Conservation (phyloP, 164 flowering plant genomes). For the Aristolochia californica region DNA sequence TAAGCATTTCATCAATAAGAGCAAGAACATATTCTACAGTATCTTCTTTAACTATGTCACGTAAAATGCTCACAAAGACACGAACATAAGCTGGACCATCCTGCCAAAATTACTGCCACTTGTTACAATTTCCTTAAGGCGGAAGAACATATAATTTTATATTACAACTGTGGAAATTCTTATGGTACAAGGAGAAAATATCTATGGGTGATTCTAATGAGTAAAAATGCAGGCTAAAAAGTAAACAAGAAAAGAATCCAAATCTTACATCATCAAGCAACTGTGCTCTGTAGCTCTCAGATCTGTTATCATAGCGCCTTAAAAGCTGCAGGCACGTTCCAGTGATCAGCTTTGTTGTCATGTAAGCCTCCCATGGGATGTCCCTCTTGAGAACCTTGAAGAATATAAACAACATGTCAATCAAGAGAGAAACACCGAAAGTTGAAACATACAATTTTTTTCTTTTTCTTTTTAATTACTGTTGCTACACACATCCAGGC, state of each 20-base stretch:
- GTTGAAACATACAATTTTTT: background rate
- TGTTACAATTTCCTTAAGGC: background rate
- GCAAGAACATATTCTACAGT: constrained; percentile 94
- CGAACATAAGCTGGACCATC: constrained; percentile 91
- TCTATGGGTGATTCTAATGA: background rate
- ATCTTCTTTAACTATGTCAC: constrained; percentile 80
- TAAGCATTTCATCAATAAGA: constrained; percentile 88
- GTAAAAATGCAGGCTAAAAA: too few species aligned
- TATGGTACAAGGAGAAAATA: background rate
- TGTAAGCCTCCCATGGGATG: constrained; percentile 98
- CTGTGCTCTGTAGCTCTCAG: constrained; percentile 67
- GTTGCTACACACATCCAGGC: too few species aligned
- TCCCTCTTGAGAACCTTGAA: constrained; percentile 83
- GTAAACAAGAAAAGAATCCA: background rate
- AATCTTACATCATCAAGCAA: constrained; percentile 80
- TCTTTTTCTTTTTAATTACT: too few species aligned
- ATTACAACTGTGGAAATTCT: background rate
- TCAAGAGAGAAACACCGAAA: background rate
- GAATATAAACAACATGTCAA: constrained; percentile 4
- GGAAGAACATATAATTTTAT: background rate
- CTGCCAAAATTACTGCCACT: constrained; percentile 31
- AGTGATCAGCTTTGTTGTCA: constrained; percentile 85
- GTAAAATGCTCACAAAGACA: constrained; percentile 74
- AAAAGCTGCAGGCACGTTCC: constrained; percentile 90
- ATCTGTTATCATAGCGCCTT: constrained; percentile 80